Evolutionary conservation across 208 protist species (phyloP).

Genomic region (Zelonia costaricensis): DNA sequence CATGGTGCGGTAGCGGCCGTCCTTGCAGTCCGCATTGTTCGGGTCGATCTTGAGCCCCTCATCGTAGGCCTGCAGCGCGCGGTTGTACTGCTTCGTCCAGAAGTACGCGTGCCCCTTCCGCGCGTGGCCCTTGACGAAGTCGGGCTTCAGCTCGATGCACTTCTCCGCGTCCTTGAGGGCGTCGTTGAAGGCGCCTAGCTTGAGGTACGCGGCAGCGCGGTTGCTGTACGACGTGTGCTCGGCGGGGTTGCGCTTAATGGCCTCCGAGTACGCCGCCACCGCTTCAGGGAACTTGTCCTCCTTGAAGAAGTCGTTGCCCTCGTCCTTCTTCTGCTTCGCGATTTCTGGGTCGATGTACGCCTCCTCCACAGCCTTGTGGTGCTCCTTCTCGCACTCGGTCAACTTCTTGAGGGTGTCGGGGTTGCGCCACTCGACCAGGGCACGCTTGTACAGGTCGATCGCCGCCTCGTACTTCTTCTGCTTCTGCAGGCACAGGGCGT

Average conservation of each 20-base stretch:
- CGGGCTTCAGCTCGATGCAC: conserved; percentile 94
- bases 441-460: conserved; percentile 87
- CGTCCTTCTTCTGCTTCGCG: conserved; percentile 88
- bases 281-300: conserved; percentile 95
- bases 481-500: conserved; percentile 89
- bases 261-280: conserved; percentile 92
- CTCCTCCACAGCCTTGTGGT: conserved; percentile 82
- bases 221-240: conserved; percentile 96
- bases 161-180: conserved; percentile 96
- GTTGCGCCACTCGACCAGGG: conserved; percentile 93
- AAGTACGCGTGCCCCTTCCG: conserved; percentile 92
- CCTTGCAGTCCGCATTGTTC: conserved; percentile 88
- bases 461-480: conserved; percentile 86
- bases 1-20: conserved; percentile 86
- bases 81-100: conserved; percentile 96
- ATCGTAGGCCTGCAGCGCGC: conserved; percentile 96
- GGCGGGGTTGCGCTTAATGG: conserved; percentile 93
- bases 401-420: conserved; percentile 91
- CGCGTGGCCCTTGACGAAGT: conserved; percentile 94
- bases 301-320: conserved; percentile 97
- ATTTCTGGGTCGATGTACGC: conserved; percentile 94
- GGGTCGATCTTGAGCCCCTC: conserved; percentile 93
- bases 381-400: conserved; percentile 89
- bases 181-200: conserved; percentile 94
- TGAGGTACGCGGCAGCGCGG: conserved; percentile 95